These are phyloP conservation scores for Erodium texanum DNA, from an alignment of 441 rosid genomes.

Conservation along the genomic window DNA sequence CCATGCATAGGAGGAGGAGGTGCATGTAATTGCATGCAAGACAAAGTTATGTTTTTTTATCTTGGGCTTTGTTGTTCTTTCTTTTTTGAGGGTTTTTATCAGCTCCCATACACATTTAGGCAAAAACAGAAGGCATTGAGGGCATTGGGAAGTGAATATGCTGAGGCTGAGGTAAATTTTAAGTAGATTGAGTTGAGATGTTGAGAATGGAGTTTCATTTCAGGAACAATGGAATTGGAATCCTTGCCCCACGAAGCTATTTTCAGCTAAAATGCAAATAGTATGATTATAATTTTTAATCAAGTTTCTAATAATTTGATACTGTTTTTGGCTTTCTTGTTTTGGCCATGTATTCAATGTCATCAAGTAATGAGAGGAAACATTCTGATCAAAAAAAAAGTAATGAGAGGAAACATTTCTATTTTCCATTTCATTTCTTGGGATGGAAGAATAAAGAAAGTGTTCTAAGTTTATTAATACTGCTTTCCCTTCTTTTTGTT, in stretches of 20 bases:
- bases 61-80: conserved; percentile 22
- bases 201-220: background rate
- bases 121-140: conserved; percentile 1
- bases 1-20: conserved; percentile 18
- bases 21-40: conserved; percentile 30
- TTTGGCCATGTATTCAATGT: background rate
- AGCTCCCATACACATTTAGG: background rate
- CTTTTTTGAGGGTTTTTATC: conserved; percentile 16
- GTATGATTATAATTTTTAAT: background rate
- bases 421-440: background rate
- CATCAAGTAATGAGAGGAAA: background rate
- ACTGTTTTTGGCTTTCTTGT: background rate
- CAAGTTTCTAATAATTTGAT: background rate
- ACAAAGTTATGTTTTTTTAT: conserved; percentile 24
- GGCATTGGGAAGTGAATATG: background rate
- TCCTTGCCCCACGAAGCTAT: background rate
- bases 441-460: background rate
- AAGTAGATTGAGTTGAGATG: background rate
- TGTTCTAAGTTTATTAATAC: background rate
- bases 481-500: background rate
- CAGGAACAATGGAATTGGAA: background rate
- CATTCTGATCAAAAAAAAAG: too few species aligned
- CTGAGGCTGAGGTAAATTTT: background rate
- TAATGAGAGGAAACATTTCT: background rate
- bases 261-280: background rate